Conservation (phyloP, 768 basidiomycete species). For the Scleroderma bovista region DNA sequence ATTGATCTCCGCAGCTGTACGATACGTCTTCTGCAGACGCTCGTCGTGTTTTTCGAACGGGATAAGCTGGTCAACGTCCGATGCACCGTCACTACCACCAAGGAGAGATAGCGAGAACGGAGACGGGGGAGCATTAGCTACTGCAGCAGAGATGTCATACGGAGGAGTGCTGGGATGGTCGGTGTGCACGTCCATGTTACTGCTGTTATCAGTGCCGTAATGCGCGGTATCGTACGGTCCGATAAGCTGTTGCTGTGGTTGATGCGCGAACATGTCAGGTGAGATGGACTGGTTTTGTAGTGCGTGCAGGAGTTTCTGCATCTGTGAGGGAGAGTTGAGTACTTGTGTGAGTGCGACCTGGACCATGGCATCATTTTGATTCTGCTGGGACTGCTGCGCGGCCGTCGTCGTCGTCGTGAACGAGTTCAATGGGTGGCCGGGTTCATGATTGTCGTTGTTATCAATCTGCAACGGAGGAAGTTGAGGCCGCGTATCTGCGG, state of each 20-base stretch:
- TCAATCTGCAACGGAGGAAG: neutral
- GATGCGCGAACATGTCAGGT: slow-evolving; percentile 18
- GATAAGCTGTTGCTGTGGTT: slow-evolving; percentile 19
- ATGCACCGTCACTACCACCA: slow-evolving; percentile 12
- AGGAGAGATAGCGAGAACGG: slow-evolving; percentile 22
- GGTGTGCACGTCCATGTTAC: slow-evolving; percentile 3
- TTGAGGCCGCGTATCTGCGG: slow-evolving; percentile 8
- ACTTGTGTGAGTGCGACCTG: slow-evolving; percentile 50
- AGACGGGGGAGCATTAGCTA: slow-evolving; percentile 14
- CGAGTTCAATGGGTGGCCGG: no score
- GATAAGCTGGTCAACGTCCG: slow-evolving; percentile 28
- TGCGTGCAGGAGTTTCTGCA: slow-evolving; percentile 51
- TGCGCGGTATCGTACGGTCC: slow-evolving; percentile 21
- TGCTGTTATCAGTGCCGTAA: slow-evolving; percentile 3
- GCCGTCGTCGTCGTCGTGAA: slow-evolving; percentile 3
- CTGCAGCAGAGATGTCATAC: slow-evolving; percentile 10
- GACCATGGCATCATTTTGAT: slow-evolving; percentile 41
- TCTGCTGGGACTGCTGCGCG: slow-evolving; percentile 4
- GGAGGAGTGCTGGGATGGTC: slow-evolving; percentile 8
- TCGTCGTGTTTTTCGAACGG: slow-evolving; percentile 34
- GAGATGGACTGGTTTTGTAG: slow-evolving; percentile 28
- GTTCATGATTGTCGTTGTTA: slow-evolving; percentile 13
- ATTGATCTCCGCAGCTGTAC: slow-evolving; percentile 57
- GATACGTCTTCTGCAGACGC: slow-evolving; percentile 52
- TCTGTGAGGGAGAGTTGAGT: slow-evolving; percentile 43